These are phyloP conservation scores for Calonectria hongkongensis DNA, from an alignment of 2,329 filamentous ascomycete genomes.

Conservation along the genomic window DNA sequence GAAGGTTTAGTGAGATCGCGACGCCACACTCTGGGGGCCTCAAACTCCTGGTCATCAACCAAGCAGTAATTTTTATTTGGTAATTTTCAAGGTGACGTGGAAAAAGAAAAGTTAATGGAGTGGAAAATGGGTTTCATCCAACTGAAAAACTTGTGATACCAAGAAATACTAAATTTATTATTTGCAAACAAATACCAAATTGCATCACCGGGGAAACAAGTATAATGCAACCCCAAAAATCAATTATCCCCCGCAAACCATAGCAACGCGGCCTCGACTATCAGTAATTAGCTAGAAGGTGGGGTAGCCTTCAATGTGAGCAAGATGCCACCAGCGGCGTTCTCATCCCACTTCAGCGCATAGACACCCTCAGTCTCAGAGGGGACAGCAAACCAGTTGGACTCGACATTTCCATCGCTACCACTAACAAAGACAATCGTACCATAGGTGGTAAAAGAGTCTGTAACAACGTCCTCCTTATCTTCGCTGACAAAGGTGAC, in stretches of 20 bases:
- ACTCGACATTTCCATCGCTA: not conserved
- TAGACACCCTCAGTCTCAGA: constrained; percentile 3
- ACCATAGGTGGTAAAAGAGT: not conserved
- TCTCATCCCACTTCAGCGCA: constrained; percentile 2
- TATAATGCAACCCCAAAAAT: too few relatives aligned
- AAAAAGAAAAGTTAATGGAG: not conserved
- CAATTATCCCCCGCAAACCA: not conserved
- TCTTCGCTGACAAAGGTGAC: not conserved
- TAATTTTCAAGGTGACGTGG: not conserved
- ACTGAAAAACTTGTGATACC: not conserved
- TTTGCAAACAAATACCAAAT: not conserved
- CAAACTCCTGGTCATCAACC: not conserved
- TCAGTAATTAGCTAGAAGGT: not conserved
- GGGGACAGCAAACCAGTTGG: constrained; percentile 9
- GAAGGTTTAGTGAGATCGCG: not conserved
- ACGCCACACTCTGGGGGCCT: not conserved
- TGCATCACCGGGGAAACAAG: not conserved
- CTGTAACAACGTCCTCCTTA: not conserved
- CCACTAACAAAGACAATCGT: not conserved
- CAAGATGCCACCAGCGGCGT: not conserved
- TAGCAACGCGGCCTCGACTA: not conserved
- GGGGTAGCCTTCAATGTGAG: not conserved
- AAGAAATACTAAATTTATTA: too few relatives aligned
- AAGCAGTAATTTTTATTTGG: not conserved
- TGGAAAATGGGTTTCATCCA: not conserved